Evolutionary conservation across 768 basidiomycete species (phyloP), one percentile per base, ranked within the genome.

Genomic region (Phallus indusiatus): DNA sequence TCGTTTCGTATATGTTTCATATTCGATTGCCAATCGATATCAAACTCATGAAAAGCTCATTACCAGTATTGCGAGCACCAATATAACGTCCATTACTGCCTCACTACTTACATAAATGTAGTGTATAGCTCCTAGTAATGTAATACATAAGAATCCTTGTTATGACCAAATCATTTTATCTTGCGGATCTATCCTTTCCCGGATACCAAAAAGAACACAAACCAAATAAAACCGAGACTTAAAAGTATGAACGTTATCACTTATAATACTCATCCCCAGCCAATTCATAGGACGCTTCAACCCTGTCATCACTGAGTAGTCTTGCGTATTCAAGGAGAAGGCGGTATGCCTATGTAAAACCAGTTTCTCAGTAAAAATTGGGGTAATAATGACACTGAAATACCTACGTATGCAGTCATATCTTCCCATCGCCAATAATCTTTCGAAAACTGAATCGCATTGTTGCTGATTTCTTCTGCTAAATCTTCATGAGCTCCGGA

Each of bases 341-440:
- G 47, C 81, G 82, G 60, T 22, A 33, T 67, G 69, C 68, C 65
- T 66, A 52, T 5, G 51, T 17, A 28, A 36, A 8, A 17, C 2
- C 12, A 48, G n/a, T 60, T 33, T 28, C 28, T 28, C 7, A 28
- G 28, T 28, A 28, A 28, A 28, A n/a, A 11, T 56, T 49, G 20
- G 56, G n/a, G 16, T 24, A 14, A 5, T 14, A 12, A n/a, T 9
- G 9, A n/a, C 17, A 55, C 8, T 49, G 59, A 37, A 51, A 53
- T 24, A 65, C 75, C 50, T 59, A 83, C 82, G 83, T 85, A 85
- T 1, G 83, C 80, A 4, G 73, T 73, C 70, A 84, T 66, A 64
- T 86, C 85, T 63, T 84, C 81, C 62, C 69, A 73, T 47, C 84
- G 73, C 85, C 85, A 87, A 67, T 75, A 82, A 4, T 60, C 68